Base-by-base conservation (phyloP, 1,284 basidiomycete genomes). In the Ustilago hordei region DNA sequence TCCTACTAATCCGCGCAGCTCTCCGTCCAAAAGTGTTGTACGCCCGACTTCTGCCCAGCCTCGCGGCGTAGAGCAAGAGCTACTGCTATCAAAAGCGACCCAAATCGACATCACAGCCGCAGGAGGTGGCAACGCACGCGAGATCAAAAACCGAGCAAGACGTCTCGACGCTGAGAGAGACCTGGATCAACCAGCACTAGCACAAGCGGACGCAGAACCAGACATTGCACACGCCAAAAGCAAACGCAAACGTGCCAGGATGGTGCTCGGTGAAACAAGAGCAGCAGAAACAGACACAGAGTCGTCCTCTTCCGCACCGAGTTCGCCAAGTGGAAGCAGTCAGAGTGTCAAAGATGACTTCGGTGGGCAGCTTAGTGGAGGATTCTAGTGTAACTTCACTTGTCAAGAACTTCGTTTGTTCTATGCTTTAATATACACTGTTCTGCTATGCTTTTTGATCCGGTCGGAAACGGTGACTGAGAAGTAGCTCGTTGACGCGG, bases 401-500 rank as follows among this genome's bases (percentile, higher is more conserved):
- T 11, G 8, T 19, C 7, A 11, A 19, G 43, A 7, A 34, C 53
- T 35, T 15, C 28, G 19, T 47, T 41, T 7, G 23, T 31, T 17
- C 36, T 57, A 4, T 41, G 50, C 48, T 41, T 9, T 45, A 39
- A 54, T 61, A 8, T 54, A 45, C 28, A 63, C 23, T 28, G 23
- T 28, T 28, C 23, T 54, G 38, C 9, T 41, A 38, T 28, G 36
- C 19, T 36, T 36, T 43, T 31, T 45, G 15, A 15, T 32, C 35
- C 4, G 71, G 71, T 63, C 88, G 77, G 75, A 95, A 63, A 86
- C 91, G 12, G 86, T 93, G 12, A 93, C 93, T 86, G 88, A 93
- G 87, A 32, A 94, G 86, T 75, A 90, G 92, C 78, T 93, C 92
- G 79, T 94, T 93, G 50, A 94, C 90, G 8, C 91, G 88, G 82